Conservation (phyloP, 352 stramenopile species). For the Phytophthora fragariae region DNA sequence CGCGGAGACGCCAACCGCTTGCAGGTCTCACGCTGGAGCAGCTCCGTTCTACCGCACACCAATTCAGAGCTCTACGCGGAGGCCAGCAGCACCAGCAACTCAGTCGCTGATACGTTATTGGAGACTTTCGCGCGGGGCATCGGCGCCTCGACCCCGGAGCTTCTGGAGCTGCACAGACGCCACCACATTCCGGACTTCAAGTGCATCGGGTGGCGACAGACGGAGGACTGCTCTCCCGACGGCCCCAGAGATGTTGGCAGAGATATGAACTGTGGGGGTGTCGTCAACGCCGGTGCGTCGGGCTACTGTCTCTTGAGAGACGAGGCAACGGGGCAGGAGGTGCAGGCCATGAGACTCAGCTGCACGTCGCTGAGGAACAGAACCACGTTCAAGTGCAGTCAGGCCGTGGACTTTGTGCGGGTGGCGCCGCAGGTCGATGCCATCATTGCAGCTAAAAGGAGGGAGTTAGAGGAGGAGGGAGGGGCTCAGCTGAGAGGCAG, state of each 20-base stretch:
- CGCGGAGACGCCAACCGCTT: constrained; percentile 30
- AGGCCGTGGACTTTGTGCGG: constrained; percentile 42
- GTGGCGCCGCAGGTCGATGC: constrained; percentile 36
- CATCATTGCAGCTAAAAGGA: constrained; percentile 25
- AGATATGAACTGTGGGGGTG: constrained; percentile 41
- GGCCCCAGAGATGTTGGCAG: constrained; percentile 40
- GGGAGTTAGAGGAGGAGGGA: constrained; percentile 5
- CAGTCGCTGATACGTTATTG: constrained; percentile 5
- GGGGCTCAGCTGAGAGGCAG: constrained; percentile 4
- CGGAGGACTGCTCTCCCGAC: constrained; percentile 43
- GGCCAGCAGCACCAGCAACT: background rate
- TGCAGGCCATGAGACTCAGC: constrained; percentile 40
- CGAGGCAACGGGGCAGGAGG: constrained; percentile 32
- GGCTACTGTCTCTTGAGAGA: constrained; percentile 58
- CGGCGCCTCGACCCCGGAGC: constrained; percentile 22
- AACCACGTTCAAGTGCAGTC: constrained; percentile 48
- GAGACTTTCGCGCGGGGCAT: constrained; percentile 33
- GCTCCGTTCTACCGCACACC: constrained; percentile 14
- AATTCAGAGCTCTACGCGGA: background rate
- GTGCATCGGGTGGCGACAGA: constrained; percentile 62
- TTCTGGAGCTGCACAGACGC: constrained; percentile 27
- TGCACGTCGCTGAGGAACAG: constrained; percentile 45
- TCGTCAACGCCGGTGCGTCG: constrained; percentile 38
- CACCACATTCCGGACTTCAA: constrained; percentile 33
- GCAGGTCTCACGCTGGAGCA: constrained; percentile 22